Percentiles rank a stretch among this genome's conserved stretches.
Conservation (phyloP, 176 grass and related monocot genomes). For the Bonia amplexicaulis region DNA sequence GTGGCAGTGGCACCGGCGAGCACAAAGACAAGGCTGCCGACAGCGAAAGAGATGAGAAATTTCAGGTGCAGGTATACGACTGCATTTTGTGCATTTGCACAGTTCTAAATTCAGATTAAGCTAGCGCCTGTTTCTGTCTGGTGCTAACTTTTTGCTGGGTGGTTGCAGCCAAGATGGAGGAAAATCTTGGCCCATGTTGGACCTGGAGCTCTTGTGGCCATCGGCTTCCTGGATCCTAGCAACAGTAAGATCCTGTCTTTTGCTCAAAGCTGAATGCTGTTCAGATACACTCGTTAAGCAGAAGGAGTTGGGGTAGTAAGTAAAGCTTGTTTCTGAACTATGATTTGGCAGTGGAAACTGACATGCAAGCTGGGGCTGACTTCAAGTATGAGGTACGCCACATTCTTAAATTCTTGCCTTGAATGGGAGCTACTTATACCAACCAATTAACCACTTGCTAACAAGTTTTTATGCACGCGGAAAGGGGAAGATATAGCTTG, state of each 20-base stretch:
- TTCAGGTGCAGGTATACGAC: conserved; percentile 19
- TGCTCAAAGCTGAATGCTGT: not conserved
- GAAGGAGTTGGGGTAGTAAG: not conserved
- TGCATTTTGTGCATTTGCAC: too few species aligned
- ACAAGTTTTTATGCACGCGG: too few species aligned
- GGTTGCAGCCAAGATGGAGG: conserved; percentile 45
- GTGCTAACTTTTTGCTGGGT: not conserved
- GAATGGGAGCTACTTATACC: too few species aligned
- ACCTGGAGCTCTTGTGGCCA: conserved; percentile 58
- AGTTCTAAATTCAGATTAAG: not conserved
- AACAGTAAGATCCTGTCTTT: conserved; percentile 34
- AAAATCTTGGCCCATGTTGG: conserved; percentile 60
- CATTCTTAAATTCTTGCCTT: not conserved
- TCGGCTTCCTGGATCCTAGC: conserved; percentile 71
- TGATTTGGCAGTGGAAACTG: conserved; percentile 62
- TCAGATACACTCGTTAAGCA: not conserved
- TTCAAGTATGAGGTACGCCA: conserved; percentile 51
- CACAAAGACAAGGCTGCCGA: not conserved
- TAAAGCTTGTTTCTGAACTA: conserved; percentile 5
- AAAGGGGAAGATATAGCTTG: too few species aligned
- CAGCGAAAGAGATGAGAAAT: not conserved
- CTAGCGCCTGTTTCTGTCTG: not conserved
- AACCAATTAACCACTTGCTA: too few species aligned
- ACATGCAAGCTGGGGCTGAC: conserved; percentile 60
- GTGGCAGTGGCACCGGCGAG: too few species aligned